Percentiles rank a stretch among this genome's conserved stretches.
Evolutionary conservation across 2,329 filamentous ascomycete species (phyloP).

Genomic region (Sporothrix curviconia): DNA sequence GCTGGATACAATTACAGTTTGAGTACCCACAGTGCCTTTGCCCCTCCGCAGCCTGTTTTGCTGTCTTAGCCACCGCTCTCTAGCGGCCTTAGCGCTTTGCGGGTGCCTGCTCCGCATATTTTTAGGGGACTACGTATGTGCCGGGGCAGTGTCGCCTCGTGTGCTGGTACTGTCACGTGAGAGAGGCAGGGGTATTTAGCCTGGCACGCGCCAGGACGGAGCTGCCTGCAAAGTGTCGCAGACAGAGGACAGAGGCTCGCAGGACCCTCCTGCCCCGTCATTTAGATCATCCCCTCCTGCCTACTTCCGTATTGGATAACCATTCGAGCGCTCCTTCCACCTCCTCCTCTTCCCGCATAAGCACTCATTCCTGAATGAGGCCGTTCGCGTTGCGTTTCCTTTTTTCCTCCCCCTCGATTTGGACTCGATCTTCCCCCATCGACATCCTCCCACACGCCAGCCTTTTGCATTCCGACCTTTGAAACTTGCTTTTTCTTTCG

Average conservation of each 20-base stretch:
- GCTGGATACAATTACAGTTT: too few species aligned
- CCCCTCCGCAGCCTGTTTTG: neutral
- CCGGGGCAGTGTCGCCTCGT: neutral
- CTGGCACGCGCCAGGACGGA: neutral
- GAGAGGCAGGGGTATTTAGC: neutral
- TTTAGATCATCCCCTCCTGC: slow-evolving; percentile 2
- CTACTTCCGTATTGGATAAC: slow-evolving; percentile 9
- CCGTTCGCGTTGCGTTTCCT: slow-evolving; percentile 2
- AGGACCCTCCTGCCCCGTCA: neutral
- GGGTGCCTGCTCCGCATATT: neutral
- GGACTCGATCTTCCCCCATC: neutral
- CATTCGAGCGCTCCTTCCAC: slow-evolving; percentile 4
- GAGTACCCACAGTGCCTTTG: too few species aligned
- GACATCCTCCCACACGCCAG: neutral
- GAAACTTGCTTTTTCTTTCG: neutral
- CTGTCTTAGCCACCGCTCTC: neutral
- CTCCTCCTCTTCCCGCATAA: neutral
- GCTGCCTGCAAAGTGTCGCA: neutral
- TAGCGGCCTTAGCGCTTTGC: neutral
- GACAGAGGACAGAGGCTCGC: neutral
- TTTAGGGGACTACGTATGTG: neutral
- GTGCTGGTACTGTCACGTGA: neutral
- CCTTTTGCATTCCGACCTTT: neutral
- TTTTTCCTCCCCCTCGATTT: neutral
- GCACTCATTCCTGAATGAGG: neutral